These are phyloP conservation scores for Kodamaea arcana DNA, from an alignment of 1,139 yeast species.

Conservation along the genomic window DNA sequence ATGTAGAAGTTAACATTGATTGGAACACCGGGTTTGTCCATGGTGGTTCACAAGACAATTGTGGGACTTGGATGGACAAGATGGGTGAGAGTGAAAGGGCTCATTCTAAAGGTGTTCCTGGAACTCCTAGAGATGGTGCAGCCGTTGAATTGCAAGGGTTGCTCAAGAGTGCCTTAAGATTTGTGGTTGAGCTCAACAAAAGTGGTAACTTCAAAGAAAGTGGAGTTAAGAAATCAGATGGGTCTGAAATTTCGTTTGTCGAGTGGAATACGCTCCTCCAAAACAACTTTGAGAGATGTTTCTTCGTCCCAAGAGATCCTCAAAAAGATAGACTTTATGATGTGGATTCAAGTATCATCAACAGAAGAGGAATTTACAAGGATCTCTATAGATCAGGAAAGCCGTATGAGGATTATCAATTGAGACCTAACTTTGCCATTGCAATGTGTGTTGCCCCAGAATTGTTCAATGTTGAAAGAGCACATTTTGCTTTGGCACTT, in stretches of 20 bases:
- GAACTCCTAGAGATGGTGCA: slow-evolving; percentile 97
- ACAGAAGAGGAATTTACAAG: slow-evolving; percentile 91
- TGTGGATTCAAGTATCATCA: slow-evolving; percentile 61
- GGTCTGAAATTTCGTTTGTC: slow-evolving; percentile 45
- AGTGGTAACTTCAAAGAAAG: slow-evolving; percentile 55
- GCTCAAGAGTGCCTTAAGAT: slow-evolving; percentile 76
- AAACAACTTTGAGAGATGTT: slow-evolving; percentile 72
- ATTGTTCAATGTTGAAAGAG: slow-evolving; percentile 61
- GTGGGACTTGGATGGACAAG: slow-evolving; percentile 99
- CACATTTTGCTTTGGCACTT: slow-evolving; percentile 55
- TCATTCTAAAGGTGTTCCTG: slow-evolving; percentile 84
- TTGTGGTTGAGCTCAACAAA: slow-evolving; percentile 58
- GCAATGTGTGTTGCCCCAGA: slow-evolving; percentile 96
- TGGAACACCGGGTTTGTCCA: slow-evolving; percentile 85
- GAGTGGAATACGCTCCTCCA: slow-evolving; percentile 74
- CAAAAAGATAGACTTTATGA: slow-evolving; percentile 49
- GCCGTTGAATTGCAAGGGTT: slow-evolving; percentile 91
- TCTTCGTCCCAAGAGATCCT: slow-evolving; percentile 66
- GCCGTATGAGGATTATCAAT: slow-evolving; percentile 88
- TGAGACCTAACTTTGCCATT: slow-evolving; percentile 87
- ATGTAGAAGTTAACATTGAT: slow-evolving; percentile 75
- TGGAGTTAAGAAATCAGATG: slow-evolving; percentile 55
- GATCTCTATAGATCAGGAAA: slow-evolving; percentile 79
- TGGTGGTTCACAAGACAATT: slow-evolving; percentile 89
- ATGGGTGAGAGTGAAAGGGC: slow-evolving; percentile 94